Evolutionary conservation across 768 basidiomycete species (phyloP).

Genomic region (Cystobasidium tubakii): DNA sequence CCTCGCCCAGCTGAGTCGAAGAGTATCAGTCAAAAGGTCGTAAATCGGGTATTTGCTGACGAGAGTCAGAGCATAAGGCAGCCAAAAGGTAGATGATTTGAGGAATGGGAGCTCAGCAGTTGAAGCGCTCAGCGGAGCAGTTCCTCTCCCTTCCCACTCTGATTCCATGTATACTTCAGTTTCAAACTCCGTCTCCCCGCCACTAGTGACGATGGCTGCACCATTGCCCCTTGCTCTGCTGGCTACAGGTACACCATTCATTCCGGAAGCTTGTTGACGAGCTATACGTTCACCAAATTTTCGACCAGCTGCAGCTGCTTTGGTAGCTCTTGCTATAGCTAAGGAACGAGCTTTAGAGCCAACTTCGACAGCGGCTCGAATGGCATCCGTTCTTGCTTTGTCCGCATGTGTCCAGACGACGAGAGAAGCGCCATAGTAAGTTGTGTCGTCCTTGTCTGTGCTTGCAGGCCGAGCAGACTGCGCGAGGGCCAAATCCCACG

Average conservation of each 20-base stretch:
- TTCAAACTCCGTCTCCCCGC: slow-evolving; percentile 53
- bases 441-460: slow-evolving; percentile 50
- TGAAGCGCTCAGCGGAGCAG: slow-evolving; percentile 33
- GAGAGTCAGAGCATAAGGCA: slow-evolving; percentile 76
- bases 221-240: slow-evolving; percentile 55
- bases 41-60: slow-evolving; percentile 81
- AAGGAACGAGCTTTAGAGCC: neutral
- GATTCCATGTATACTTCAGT: slow-evolving; percentile 51
- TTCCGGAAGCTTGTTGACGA: slow-evolving; percentile 22
- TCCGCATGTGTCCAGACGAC: slow-evolving; percentile 96
- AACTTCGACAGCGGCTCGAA: slow-evolving; percentile 69
- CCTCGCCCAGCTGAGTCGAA: slow-evolving; percentile 86
- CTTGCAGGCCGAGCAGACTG: neutral
- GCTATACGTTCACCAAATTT: slow-evolving; percentile 53
- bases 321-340: slow-evolving; percentile 37
- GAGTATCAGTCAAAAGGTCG: slow-evolving; percentile 88
- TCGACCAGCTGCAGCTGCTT: slow-evolving; percentile 39
- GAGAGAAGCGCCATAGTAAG: slow-evolving; percentile 84
- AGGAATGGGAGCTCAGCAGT: slow-evolving; percentile 14
- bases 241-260: neutral
- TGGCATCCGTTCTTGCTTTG: slow-evolving; percentile 73
- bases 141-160: slow-evolving; percentile 43
- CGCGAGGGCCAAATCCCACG: slow-evolving; percentile 6
- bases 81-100: slow-evolving; percentile 60
- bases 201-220: slow-evolving; percentile 60